Evolutionary conservation across 768 basidiomycete genomes (phyloP).

Genomic region (Serpula lacrymans): DNA sequence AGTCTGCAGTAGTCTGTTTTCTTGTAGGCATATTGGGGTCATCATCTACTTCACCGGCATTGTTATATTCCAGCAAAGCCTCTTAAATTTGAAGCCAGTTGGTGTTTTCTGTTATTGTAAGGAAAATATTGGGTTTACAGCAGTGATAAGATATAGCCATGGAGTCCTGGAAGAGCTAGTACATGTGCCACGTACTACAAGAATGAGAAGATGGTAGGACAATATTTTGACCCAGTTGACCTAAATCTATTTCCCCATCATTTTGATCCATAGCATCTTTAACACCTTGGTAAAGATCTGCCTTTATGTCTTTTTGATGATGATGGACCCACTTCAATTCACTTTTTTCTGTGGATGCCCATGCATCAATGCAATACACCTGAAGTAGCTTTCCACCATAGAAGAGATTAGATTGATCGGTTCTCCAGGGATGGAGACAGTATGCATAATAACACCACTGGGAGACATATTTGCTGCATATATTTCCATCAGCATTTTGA

Average conservation of each 20-base stretch:
- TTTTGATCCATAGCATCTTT: slow-evolving; percentile 26
- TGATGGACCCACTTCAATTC: slow-evolving; percentile 29
- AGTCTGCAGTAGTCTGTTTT: slow-evolving; percentile 35
- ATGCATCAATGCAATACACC: slow-evolving; percentile 42
- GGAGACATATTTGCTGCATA: slow-evolving; percentile 28
- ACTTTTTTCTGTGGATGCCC: slow-evolving; percentile 41
- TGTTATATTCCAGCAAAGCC: slow-evolving; percentile 32
- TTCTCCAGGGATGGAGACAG: slow-evolving; percentile 25
- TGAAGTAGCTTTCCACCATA: slow-evolving; percentile 39
- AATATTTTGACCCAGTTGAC: slow-evolving; percentile 28
- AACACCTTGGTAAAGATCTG: slow-evolving; percentile 32
- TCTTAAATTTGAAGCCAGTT: slow-evolving; percentile 42
- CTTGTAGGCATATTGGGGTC: background rate
- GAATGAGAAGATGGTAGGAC: slow-evolving; percentile 41
- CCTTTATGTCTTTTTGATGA: slow-evolving; percentile 34
- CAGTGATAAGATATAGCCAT: slow-evolving; percentile 40
- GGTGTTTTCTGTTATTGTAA: slow-evolving; percentile 54
- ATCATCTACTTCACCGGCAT: background rate
- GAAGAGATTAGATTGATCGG: slow-evolving; percentile 28
- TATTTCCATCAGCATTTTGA: too few species aligned
- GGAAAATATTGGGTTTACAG: slow-evolving; percentile 40
- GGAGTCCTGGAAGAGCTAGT: slow-evolving; percentile 40
- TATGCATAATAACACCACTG: slow-evolving; percentile 29
- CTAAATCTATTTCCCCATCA: slow-evolving; percentile 22
- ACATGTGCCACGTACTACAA: slow-evolving; percentile 42